phyloP scores from a whole-genome alignment of 2,329 filamentous ascomycete species.

The Phaeoacremonium minimum region DNA sequence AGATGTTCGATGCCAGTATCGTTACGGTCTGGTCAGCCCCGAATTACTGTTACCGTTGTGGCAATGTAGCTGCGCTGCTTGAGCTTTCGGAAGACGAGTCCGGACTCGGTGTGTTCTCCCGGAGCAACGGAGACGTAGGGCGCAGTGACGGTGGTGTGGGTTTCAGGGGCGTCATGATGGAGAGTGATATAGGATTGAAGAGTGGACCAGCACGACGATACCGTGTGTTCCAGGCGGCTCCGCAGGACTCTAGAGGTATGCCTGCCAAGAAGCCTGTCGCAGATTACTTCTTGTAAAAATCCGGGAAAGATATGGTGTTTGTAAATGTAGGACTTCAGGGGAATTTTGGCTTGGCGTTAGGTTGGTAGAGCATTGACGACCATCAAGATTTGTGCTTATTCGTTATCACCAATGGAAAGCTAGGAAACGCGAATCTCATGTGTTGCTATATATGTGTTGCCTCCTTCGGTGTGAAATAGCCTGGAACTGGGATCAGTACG shows the following conservation, averaged over 20 bases:
- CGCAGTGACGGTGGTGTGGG: slow-evolving; percentile 45
- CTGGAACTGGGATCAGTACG: too few relatives aligned
- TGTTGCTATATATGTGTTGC: too few relatives aligned
- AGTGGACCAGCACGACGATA: slow-evolving; percentile 83
- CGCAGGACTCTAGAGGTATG: slow-evolving; percentile 95
- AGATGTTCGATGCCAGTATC: slow-evolving; percentile 95
- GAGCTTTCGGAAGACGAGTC: slow-evolving; percentile 85
- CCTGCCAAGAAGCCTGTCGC: slow-evolving; percentile 97
- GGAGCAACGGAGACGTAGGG: slow-evolving; percentile 67
- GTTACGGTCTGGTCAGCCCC: slow-evolving; percentile 99
- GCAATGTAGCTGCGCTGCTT: slow-evolving; percentile 91
- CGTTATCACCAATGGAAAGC: too few relatives aligned
- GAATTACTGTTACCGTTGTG: slow-evolving; percentile 95
- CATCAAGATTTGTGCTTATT: too few relatives aligned
- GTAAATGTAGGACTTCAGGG: too few relatives aligned
- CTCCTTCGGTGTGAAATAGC: too few relatives aligned
- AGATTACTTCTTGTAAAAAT: slow-evolving; percentile 78
- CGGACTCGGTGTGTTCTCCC: slow-evolving; percentile 65
- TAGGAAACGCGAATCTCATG: too few relatives aligned
- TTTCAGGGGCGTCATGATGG: slow-evolving; percentile 40
- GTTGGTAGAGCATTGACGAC: too few relatives aligned
- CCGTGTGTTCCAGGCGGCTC: slow-evolving; percentile 91
- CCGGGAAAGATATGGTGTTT: background rate
- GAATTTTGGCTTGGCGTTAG: too few relatives aligned
- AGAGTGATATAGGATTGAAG: slow-evolving; percentile 36